Base-by-base conservation (phyloP, 768 basidiomycete species). In the Mycena galopus region DNA sequence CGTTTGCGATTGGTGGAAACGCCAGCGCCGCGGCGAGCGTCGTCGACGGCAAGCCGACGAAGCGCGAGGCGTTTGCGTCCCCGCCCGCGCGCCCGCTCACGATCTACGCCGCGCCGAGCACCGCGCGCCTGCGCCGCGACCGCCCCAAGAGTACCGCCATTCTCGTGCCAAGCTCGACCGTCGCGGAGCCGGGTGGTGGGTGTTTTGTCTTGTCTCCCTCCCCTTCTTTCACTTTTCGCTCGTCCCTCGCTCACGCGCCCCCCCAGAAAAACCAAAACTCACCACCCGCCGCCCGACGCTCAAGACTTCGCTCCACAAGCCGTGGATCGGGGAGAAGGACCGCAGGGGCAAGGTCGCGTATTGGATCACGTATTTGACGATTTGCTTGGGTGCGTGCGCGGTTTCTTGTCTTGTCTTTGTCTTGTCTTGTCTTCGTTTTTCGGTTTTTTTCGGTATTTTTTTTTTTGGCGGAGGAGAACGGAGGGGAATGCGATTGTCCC, bases 281-380 rank as follows among this genome's bases (percentile, higher is more conserved):
- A 27, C 32, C 29, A 4, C 71, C 82, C 8, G 72, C 77, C 27
- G 79, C 77, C 56, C 76, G 76, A 51, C 37, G 39, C 67, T 75
- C 14, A 29, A 12, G 9, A 14, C 27, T 12, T 35, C 56, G 33
- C 73, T 85, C n/a, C 77, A 82, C 55, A 95, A 95, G 79, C 92
- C 92, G 0, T 95, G 94, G 94, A 33, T 90, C 6, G 69, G 81
- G 16, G 82, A 82, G 71, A 88, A 87, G 76, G 92, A 94, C 82
- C 87, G 87, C 7, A n/a, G n/a, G 88, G 12, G n/a, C n/a, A n/a
- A n/a, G n/a, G 75, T 92, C 17, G 87, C 93, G 2, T 93, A 93
- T 74, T 83, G 86, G 73, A 61, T 93, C 72, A 94, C 93, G 1
- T 93, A 93, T 77, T 78, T 80, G 8, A 83, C 90, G 62, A 84